A percentile compares a stretch with the other conserved stretches of the same genome.
These are phyloP conservation scores for Uronychia binucleata DNA, from an alignment of 73 alveolate species.

Conservation along the genomic window DNA sequence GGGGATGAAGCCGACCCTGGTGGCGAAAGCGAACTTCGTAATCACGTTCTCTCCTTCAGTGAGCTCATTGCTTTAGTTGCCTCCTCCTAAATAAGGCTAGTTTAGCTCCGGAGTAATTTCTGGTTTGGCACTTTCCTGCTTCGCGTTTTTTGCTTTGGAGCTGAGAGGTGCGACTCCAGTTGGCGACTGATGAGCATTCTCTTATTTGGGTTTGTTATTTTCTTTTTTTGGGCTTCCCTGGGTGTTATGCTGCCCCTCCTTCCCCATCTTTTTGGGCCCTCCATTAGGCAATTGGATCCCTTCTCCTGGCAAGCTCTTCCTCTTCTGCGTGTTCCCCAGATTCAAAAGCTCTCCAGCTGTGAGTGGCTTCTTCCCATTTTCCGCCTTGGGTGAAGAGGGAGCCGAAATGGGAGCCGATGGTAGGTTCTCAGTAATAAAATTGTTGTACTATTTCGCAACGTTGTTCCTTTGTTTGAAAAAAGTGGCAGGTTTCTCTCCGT, in stretches of 20 bases:
- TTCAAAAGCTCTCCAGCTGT: slow-evolving; percentile 2
- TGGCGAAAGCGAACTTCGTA: slow-evolving; percentile 52
- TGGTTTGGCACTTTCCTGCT: not conserved
- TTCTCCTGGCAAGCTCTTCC: not conserved
- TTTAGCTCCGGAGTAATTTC: not conserved
- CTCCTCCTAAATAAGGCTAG: not conserved
- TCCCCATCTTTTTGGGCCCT: not conserved
- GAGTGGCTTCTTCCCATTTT: not conserved
- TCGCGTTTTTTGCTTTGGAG: not conserved
- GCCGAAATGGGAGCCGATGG: not conserved
- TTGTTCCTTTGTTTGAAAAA: not conserved
- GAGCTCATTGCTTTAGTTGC: not conserved
- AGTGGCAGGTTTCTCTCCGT: not conserved
- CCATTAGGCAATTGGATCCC: not conserved
- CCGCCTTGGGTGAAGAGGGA: not conserved
- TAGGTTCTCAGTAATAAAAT: not conserved
- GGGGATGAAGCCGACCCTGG: slow-evolving; percentile 48
- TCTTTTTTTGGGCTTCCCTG: not conserved
- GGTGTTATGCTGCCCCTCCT: not conserved
- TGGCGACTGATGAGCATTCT: too few species aligned
- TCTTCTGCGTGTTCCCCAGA: slow-evolving; percentile 2
- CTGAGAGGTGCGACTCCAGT: not conserved
- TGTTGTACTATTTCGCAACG: not conserved
- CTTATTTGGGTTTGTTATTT: not conserved
- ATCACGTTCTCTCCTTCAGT: slow-evolving; percentile 17